Conservation (phyloP, 257 asterid genomes). For the Solanum chilense region DNA sequence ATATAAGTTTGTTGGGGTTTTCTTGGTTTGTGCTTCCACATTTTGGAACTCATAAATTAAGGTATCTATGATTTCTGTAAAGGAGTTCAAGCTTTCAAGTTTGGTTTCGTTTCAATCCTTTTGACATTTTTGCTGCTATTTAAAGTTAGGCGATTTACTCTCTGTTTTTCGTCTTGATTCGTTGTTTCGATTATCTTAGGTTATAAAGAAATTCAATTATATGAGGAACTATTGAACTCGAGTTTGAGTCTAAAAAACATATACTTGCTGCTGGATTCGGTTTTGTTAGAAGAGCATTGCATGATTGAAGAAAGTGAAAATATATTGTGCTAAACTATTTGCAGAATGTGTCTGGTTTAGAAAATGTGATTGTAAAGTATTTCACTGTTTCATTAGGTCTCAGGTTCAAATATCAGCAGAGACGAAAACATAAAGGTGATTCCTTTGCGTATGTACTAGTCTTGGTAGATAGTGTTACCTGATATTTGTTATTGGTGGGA, state of each 20-base stretch:
- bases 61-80: not conserved
- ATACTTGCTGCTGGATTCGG: not conserved
- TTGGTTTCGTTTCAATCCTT: not conserved
- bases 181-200: not conserved
- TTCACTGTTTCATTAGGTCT: not conserved
- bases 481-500: not conserved
- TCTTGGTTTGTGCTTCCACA: not conserved
- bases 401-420: not conserved
- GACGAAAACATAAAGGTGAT: not conserved
- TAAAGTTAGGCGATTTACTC: not conserved
- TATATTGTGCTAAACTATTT: not conserved
- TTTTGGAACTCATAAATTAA: not conserved
- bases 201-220: not conserved
- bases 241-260: not conserved
- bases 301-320: not conserved
- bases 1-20: not conserved
- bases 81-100: not conserved
- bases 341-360: not conserved
- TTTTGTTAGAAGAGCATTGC: not conserved
- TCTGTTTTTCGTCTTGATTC: not conserved
- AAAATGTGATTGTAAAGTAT: not conserved
- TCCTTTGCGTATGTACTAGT: not conserved
- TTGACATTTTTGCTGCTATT: not conserved
- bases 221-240: not conserved
- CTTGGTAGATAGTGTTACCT: not conserved